Evolutionary conservation across 2,329 filamentous ascomycete species (phyloP), one percentile per base, ranked within the genome.

Genomic region (Trichoderma koningii): DNA sequence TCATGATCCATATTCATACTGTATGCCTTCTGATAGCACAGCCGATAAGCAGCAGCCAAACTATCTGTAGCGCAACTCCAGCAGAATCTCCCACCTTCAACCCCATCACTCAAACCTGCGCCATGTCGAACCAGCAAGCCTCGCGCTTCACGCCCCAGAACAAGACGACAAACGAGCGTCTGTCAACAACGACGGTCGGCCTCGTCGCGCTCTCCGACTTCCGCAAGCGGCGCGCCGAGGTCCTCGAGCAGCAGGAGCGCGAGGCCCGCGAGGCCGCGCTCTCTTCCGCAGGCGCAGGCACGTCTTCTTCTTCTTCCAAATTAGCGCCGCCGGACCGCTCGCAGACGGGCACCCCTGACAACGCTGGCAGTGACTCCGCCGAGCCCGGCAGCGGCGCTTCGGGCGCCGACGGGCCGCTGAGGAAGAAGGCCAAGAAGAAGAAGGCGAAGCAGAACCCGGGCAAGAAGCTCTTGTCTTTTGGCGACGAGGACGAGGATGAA

Each of bases 181-280:
- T 97, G 55, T 94, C 94, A 66, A 91, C 87, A 62, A 88, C 92
- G 73, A 96, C 92, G 0, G 93, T 97, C 69, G 95, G 95, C 47
- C 88, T 99, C 3, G 94, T 98, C 61, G 87, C 91, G 65, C 88
- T 97, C 50, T 92, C 91, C 69, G 95, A 98, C 75, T 98, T 96
- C 77, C 92, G 94, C 77, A 98, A 99, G 80, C 89, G 95, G 66
- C 92, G 94, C 77, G 93, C 93, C 71, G 92, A 97, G 77, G 92
- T 93, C n/a, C 82, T 97, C 55, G 94, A 97, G 76, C 89, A 92
- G 74, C 94, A 95, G 73, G 92, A 95, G 73, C 87, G 90, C 72
- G 92, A 95, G 72, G 89, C 87, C 14, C 87, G 88, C 73, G 89
- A 91, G 69, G 83, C 73, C 44, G 81, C 85, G 28, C 73, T 84